Evolutionary conservation across 2,329 filamentous ascomycete species (phyloP).

Genomic region (Stylonectria norvegica): DNA sequence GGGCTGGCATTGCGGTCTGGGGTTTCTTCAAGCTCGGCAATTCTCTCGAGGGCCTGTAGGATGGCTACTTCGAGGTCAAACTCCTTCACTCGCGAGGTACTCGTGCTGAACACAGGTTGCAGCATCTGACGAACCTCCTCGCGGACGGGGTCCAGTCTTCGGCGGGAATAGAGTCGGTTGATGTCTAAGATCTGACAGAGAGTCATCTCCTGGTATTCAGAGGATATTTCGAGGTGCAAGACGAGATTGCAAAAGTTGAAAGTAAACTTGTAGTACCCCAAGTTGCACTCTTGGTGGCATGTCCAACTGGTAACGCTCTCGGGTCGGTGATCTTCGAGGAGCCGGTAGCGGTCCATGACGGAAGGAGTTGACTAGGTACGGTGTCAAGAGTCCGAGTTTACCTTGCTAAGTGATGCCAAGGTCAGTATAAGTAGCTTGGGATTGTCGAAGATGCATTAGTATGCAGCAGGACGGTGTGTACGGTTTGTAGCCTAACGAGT

Average conservation of each 20-base stretch:
- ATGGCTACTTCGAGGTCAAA: conserved; percentile 11
- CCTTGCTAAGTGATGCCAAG: too few species aligned
- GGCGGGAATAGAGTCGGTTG: conserved; percentile 1
- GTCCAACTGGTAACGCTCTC: conserved; percentile 6
- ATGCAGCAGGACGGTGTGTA: too few species aligned
- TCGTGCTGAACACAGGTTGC: conserved; percentile 1
- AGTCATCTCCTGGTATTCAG: conserved; percentile 2
- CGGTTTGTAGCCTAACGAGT: too few species aligned
- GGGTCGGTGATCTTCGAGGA: conserved; percentile 5
- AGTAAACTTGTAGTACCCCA: conserved; percentile 1
- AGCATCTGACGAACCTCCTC: conserved; percentile 14
- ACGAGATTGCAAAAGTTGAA: conserved; percentile 8
- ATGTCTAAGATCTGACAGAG: conserved; percentile 8
- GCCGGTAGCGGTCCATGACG: conserved; percentile 2
- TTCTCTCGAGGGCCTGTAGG: conserved; percentile 16
- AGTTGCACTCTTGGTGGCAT: not conserved
- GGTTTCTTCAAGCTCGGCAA: conserved; percentile 6
- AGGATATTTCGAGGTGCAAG: conserved; percentile 7
- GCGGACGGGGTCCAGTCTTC: conserved; percentile 13
- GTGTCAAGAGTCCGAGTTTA: too few species aligned
- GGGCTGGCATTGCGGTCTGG: too few species aligned
- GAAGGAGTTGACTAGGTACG: too few species aligned
- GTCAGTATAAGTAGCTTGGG: too few species aligned
- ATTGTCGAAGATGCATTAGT: too few species aligned
- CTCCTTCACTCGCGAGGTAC: not conserved